Evolutionary conservation across 371 early-diverging fungal species (phyloP).

Genomic region (Lichtheimia corymbifera): DNA sequence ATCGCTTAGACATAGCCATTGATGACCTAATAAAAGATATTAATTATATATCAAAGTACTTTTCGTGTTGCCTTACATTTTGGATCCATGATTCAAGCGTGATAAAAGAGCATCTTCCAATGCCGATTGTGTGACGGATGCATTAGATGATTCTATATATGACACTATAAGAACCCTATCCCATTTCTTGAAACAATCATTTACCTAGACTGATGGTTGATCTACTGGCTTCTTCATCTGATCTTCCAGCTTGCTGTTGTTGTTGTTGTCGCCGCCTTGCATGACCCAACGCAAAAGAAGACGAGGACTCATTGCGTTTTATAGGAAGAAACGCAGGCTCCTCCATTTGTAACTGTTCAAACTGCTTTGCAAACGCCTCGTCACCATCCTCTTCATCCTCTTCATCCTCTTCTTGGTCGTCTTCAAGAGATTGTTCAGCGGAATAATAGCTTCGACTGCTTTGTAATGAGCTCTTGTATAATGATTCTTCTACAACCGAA

Average conservation of each 20-base stretch:
- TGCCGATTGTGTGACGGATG: constrained; percentile 63
- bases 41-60: too few species aligned
- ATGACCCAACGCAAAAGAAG: not conserved
- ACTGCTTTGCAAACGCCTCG: constrained; percentile 30
- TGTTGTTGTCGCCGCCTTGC: constrained; percentile 5
- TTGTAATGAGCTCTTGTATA: constrained; percentile 20
- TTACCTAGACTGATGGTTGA: constrained; percentile 46
- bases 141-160: constrained; percentile 30
- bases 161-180: not conserved
- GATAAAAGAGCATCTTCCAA: constrained; percentile 62
- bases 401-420: constrained; percentile 11
- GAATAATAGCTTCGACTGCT: constrained; percentile 18
- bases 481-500: constrained; percentile 9
- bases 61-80: constrained; percentile 37
- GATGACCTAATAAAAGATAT: constrained; percentile 17
- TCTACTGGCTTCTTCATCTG: constrained; percentile 41
- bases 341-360: constrained; percentile 31
- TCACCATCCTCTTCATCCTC: constrained; percentile 30
- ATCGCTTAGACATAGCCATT: constrained; percentile 22
- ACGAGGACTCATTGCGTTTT: not conserved
- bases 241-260: not conserved
- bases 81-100: constrained; percentile 56
- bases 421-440: constrained; percentile 10
- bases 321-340: constrained; percentile 41
- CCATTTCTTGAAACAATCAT: not conserved